phyloP scores from a whole-genome alignment of 2,329 filamentous ascomycete genomes.

The Xylaria sp. region DNA sequence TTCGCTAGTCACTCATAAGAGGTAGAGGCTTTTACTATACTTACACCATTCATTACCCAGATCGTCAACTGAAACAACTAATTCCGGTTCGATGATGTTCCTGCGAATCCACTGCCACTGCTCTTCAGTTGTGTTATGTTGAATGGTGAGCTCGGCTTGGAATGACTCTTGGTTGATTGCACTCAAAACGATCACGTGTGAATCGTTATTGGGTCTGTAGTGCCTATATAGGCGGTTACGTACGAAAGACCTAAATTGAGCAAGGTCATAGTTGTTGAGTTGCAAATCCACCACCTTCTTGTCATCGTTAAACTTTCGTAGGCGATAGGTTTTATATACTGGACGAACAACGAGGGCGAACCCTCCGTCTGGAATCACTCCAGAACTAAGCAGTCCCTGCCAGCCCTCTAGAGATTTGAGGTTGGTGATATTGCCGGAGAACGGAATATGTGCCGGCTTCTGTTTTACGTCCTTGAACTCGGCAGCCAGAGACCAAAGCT shows the following conservation, averaged over 20 bases:
- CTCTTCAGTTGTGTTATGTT: conserved; percentile 40
- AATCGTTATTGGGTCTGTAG: conserved; percentile 23
- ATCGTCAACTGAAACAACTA: conserved; percentile 35
- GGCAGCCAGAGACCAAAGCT: conserved; percentile 39
- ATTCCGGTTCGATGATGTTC: conserved; percentile 41
- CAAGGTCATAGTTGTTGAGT: conserved; percentile 14
- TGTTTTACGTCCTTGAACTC: conserved; percentile 29
- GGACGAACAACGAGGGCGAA: conserved; percentile 39
- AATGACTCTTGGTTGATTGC: conserved; percentile 25
- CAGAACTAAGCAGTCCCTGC: conserved; percentile 10
- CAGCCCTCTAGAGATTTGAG: neutral
- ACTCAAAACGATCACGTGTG: conserved; percentile 35
- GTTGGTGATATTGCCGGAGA: neutral
- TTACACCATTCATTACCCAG: conserved; percentile 43
- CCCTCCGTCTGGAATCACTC: neutral
- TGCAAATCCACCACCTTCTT: neutral
- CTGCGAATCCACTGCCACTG: conserved; percentile 46
- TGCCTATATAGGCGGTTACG: conserved; percentile 1
- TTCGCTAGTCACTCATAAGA: neutral
- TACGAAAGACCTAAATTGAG: conserved; percentile 12
- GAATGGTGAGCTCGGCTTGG: conserved; percentile 40
- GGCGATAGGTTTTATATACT: conserved; percentile 35
- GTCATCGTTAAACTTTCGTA: conserved; percentile 2
- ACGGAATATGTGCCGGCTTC: conserved; percentile 20
- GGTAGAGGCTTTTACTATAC: conserved; percentile 22